Base-by-base conservation (phyloP, 2,329 filamentous ascomycete genomes). In the Alternaria angustiovoidea region DNA sequence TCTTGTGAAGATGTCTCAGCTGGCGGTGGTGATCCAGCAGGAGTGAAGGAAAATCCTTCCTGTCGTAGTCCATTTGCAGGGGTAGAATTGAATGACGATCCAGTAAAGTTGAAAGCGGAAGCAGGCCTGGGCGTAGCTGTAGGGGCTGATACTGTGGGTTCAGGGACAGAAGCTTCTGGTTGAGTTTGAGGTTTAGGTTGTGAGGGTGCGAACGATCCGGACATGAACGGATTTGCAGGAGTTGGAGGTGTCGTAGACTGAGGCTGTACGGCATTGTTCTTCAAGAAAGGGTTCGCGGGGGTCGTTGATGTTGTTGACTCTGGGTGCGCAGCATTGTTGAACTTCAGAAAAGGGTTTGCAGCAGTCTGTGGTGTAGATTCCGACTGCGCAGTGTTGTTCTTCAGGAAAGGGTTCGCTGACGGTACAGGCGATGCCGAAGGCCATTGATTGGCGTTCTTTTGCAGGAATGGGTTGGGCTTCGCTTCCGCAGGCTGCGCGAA, bases 401-500 rank as follows among this genome's bases (percentile, higher is more conserved):
- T 57, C 39, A 61, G 28, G 24, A 65, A 65, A n/a, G 59, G 57
- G 20, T 65, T 65, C 51, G 14, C 28, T 6, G 44, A 26, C 14
- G 55, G 46, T 7, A 47, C 38, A 12, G 36, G 22, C 7, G 53
- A 22, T 7, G 56, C 22, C 42, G 56, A 51, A 11, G 47, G 42
- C 9, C 44, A 47, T 16, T 53, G 11, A 3, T 12, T 41, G 36
- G 4, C n/a, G 24, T 51, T 49, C 22, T 60, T 52, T 26, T 48
- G 49, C 20, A 62, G 12, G 20, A 67, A 66, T 9, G 67, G 64
- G 24, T 65, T 71, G 11, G 38, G 38, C 5, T 51, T 61, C 7
- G 57, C 7, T 6, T 48, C 46, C 44, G 44, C 38, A 4, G 63
- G 43, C 8, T 65, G 57, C 5, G 66, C 64, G 38, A 78, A 78